Evolutionary conservation across 148 eudicot species (phyloP).

Genomic region (Rhododendron kiyosumense): DNA sequence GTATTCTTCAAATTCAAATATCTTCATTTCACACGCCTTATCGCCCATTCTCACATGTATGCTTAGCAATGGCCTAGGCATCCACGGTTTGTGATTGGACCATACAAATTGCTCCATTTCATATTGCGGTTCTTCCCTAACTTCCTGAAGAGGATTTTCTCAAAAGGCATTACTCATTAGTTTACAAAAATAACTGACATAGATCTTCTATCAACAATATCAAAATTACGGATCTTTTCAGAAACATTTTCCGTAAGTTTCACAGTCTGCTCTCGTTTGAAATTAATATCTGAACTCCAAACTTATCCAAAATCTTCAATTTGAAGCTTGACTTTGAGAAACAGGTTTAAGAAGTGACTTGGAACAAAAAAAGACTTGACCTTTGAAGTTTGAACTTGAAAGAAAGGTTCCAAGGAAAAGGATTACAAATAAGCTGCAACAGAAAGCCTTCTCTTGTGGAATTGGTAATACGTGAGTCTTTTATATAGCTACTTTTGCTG

Average conservation of each 20-base stretch:
- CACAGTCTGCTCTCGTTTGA: background rate
- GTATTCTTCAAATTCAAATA: slow-evolving; percentile 76
- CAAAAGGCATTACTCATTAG: background rate
- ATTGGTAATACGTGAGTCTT: background rate
- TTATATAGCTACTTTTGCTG: background rate
- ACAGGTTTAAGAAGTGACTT: background rate
- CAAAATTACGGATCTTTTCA: background rate
- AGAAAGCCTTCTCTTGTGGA: background rate
- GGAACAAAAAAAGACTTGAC: background rate
- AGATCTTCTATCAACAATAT: background rate
- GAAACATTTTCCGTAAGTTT: background rate
- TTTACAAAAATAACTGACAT: background rate
- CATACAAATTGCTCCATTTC: slow-evolving; percentile 79
- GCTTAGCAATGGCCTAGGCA: slow-evolving; percentile 82
- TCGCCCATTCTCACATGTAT: slow-evolving; percentile 98
- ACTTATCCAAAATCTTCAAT: background rate
- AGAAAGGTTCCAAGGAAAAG: background rate
- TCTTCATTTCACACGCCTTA: slow-evolving; percentile 92
- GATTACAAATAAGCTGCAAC: background rate
- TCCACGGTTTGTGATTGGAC: slow-evolving; percentile 85
- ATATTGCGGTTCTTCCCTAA: slow-evolving; percentile 6
- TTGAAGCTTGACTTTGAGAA: background rate
- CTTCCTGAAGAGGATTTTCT: slow-evolving; percentile 28
- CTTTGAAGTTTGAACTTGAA: background rate
- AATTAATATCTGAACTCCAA: background rate